phyloP scores from a whole-genome alignment of 805 yeast species.

The Candida silvicultrix region DNA sequence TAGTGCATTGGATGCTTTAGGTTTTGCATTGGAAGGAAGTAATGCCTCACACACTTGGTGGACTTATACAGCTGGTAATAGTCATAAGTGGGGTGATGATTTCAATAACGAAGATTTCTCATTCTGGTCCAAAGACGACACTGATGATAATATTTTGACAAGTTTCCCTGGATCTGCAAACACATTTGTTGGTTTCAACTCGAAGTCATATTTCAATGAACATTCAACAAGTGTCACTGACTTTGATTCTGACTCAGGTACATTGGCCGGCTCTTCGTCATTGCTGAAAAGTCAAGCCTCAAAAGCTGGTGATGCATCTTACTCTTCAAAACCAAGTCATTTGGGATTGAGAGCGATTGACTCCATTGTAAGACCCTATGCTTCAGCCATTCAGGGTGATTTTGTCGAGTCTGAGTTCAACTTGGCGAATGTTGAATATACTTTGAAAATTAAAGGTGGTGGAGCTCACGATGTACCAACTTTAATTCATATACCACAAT shows the following conservation, averaged over 20 bases:
- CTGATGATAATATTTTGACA: slow-evolving; percentile 2
- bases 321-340: slow-evolving; percentile 7
- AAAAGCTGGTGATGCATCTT: neutral
- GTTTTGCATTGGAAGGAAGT: slow-evolving; percentile 71
- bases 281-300: neutral
- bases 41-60: slow-evolving; percentile 74
- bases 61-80: slow-evolving; percentile 72
- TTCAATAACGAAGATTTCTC: slow-evolving; percentile 96
- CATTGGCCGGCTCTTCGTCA: slow-evolving; percentile 8
- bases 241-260: slow-evolving; percentile 22
- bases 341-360: slow-evolving; percentile 70
- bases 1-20: slow-evolving; percentile 76
- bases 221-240: neutral
- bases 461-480: slow-evolving; percentile 36
- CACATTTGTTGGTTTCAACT: neutral
- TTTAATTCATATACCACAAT: slow-evolving; percentile 59
- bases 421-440: slow-evolving; percentile 38
- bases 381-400: slow-evolving; percentile 56
- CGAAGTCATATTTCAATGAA: neutral
- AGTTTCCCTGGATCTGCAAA: neutral
- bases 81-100: slow-evolving; percentile 81
- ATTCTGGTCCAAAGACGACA: slow-evolving; percentile 61
- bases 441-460: slow-evolving; percentile 36
- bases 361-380: slow-evolving; percentile 75
- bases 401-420: slow-evolving; percentile 55